Conservation (phyloP, 495 filamentous ascomycete species). For the Neohortaea acidophila region DNA sequence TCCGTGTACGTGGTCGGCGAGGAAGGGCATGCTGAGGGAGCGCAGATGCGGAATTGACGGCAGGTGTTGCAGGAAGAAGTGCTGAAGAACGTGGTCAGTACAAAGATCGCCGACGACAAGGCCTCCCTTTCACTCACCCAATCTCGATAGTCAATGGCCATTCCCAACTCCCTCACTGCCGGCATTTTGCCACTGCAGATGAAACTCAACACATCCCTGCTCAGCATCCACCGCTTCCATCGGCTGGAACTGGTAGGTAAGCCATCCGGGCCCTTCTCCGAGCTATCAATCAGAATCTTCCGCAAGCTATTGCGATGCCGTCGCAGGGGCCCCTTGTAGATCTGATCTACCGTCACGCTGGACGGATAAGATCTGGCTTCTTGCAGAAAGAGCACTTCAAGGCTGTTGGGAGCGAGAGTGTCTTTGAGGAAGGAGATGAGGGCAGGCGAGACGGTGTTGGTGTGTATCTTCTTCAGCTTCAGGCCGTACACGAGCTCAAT, state of each 20-base stretch:
- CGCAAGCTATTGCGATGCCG: constrained; percentile 58
- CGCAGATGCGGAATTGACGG: constrained; percentile 61
- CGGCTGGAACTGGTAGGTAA: constrained; percentile 27
- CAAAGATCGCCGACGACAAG: constrained; percentile 18
- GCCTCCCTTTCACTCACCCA: constrained; percentile 50
- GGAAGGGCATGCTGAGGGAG: constrained; percentile 62
- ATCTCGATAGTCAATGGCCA: constrained; percentile 64
- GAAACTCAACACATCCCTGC: constrained; percentile 56
- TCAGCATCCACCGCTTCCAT: constrained; percentile 66
- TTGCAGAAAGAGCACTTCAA: constrained; percentile 76
- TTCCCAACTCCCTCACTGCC: constrained; percentile 57
- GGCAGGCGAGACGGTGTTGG: constrained; percentile 59
- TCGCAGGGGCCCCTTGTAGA: constrained; percentile 60
- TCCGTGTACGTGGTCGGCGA: constrained; percentile 47
- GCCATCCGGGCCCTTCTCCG: constrained; percentile 30
- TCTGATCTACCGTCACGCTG: constrained; percentile 51
- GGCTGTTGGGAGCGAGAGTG: constrained; percentile 65
- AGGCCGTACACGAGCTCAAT: constrained; percentile 45
- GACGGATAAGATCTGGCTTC: constrained; percentile 45
- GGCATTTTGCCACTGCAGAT: constrained; percentile 74
- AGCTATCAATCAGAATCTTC: constrained; percentile 66
- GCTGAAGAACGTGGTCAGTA: constrained; percentile 35
- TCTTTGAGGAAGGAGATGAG: constrained; percentile 77
- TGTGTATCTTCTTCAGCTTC: constrained; percentile 66
- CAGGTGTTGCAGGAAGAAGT: constrained; percentile 73